A percentile compares a stretch with the other conserved stretches of the same genome.
Conservation (phyloP, 202 grass and related monocot species). For the Saccharum hybrid region DNA sequence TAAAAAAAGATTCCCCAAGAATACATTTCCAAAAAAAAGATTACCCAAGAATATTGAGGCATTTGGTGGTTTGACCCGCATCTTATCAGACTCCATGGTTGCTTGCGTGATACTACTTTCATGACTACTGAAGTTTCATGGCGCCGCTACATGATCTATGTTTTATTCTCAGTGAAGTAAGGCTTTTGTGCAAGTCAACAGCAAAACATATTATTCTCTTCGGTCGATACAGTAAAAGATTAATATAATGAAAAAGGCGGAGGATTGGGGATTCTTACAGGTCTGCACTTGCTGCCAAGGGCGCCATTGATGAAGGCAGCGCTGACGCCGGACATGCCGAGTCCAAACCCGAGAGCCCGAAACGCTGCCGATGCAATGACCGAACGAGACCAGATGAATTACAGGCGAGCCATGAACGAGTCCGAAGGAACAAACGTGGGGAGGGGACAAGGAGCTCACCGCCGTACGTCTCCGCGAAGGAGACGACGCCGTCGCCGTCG, state of each 20-base stretch:
- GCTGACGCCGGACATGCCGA: conserved; percentile 28
- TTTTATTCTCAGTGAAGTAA: conserved; percentile 7
- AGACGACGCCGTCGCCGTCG: conserved; percentile 76
- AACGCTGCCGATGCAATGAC: conserved; percentile 50
- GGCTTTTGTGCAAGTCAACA: neutral
- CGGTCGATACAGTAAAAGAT: neutral
- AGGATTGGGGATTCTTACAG: conserved; percentile 34
- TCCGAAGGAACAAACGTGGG: neutral
- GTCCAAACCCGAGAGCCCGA: conserved; percentile 55
- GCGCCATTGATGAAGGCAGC: conserved; percentile 61
- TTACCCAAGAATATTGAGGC: too few relatives aligned
- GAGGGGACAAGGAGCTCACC: conserved; percentile 43
- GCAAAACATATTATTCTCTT: neutral
- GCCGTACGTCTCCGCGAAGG: conserved; percentile 62
- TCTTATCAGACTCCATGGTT: too few relatives aligned
- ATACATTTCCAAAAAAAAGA: too few relatives aligned
- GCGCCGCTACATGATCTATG: too few relatives aligned
- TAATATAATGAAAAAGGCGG: too few relatives aligned
- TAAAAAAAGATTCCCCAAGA: too few relatives aligned
- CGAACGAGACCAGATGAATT: neutral
- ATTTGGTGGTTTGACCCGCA: too few relatives aligned
- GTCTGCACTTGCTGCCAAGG: conserved; percentile 53
- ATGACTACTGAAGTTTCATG: too few relatives aligned
- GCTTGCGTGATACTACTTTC: too few relatives aligned
- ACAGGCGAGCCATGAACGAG: neutral